Conservation (phyloP, 495 filamentous ascomycete genomes). For the Xylaria longipes region DNA sequence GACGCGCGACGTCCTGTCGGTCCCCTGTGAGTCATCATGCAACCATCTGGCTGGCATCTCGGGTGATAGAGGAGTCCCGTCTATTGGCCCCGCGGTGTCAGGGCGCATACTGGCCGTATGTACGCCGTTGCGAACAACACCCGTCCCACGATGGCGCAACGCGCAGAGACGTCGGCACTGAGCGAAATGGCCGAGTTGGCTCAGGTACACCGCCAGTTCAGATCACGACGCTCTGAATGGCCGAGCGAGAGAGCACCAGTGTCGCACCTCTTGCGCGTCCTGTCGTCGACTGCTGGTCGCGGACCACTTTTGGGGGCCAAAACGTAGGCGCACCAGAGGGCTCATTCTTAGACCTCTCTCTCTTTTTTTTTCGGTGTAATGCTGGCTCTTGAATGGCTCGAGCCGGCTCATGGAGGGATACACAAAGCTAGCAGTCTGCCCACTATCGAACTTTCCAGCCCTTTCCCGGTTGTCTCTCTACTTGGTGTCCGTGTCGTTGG, state of each 20-base stretch:
- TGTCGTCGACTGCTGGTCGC: slow-evolving; percentile 6
- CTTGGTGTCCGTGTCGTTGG: not conserved
- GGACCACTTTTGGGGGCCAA: slow-evolving; percentile 26
- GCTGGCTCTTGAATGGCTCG: slow-evolving; percentile 27
- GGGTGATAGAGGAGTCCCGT: slow-evolving; percentile 13
- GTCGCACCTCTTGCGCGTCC: slow-evolving; percentile 21
- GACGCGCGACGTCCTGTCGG: slow-evolving; percentile 22
- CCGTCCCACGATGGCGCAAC: slow-evolving; percentile 14
- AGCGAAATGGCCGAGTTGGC: slow-evolving; percentile 12
- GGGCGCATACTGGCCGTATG: slow-evolving; percentile 2
- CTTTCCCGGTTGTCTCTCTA: slow-evolving; percentile 21
- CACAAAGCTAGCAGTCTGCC: slow-evolving; percentile 37
- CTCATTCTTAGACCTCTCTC: slow-evolving; percentile 6
- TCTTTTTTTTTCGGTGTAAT: slow-evolving; percentile 39
- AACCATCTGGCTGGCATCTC: slow-evolving; percentile 12
- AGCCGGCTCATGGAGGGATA: slow-evolving; percentile 36
- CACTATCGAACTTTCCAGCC: slow-evolving; percentile 29
- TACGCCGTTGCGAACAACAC: slow-evolving; percentile 10
- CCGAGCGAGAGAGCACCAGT: not conserved
- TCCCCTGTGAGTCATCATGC: slow-evolving; percentile 29
- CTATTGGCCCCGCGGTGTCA: slow-evolving; percentile 1
- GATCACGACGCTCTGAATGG: slow-evolving; percentile 1
- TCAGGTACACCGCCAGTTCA: slow-evolving; percentile 19
- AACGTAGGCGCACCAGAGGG: slow-evolving; percentile 20
- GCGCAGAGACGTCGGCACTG: slow-evolving; percentile 14